Conservation (phyloP, 176 grass and related monocot species). For the Puya raimondii region DNA sequence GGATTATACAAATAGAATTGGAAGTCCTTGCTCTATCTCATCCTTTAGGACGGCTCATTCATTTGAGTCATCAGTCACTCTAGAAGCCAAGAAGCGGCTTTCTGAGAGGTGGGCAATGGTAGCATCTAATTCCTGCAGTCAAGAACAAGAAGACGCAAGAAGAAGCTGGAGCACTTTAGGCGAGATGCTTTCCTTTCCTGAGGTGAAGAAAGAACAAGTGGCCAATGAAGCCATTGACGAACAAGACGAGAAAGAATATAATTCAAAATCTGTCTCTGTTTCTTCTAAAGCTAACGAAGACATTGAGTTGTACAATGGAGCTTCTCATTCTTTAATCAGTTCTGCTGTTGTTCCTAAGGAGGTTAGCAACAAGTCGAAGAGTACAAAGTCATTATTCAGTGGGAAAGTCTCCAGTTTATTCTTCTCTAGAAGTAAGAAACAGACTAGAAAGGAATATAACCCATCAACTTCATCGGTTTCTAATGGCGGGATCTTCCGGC, state of each 20-base stretch:
- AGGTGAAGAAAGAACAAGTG: constrained; percentile 45
- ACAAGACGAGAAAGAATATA: constrained; percentile 25
- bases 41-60: constrained; percentile 47
- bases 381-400: constrained; percentile 54
- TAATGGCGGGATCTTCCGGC: constrained; percentile 14
- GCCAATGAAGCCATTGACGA: constrained; percentile 13
- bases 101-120: constrained; percentile 79
- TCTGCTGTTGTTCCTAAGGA: constrained; percentile 19
- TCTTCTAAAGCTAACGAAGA: constrained; percentile 33
- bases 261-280: constrained; percentile 63
- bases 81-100: constrained; percentile 77
- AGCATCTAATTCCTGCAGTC: constrained; percentile 30
- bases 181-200: constrained; percentile 77
- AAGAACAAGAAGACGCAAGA: constrained; percentile 44
- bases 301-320: constrained; percentile 21
- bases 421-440: constrained; percentile 76
- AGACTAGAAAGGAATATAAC: constrained; percentile 18
- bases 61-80: constrained; percentile 51
- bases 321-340: constrained; percentile 1
- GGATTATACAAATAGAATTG: constrained; percentile 58
- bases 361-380: constrained; percentile 38
- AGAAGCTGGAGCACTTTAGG: constrained; percentile 62
- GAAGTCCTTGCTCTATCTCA: constrained; percentile 60
- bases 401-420: constrained; percentile 65
- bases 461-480: constrained; percentile 6